Base-by-base conservation (phyloP, 208 protist species). In the Crithidia expoeki region DNA sequence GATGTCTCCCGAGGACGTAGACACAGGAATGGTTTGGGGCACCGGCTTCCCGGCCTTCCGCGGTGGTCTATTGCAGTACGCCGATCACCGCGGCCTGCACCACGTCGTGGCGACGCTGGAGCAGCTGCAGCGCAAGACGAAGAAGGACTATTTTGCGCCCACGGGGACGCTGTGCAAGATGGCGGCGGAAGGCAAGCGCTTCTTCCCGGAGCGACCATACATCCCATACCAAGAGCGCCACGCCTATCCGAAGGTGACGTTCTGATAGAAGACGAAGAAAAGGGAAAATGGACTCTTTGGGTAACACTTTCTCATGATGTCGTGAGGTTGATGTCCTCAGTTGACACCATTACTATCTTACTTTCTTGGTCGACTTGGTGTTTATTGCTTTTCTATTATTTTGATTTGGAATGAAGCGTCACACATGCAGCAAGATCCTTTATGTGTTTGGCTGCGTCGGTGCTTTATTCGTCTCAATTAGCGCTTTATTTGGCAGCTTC, bases 1-100 rank as follows among this genome's bases (percentile, higher is more conserved):
- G 16, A 57, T 69, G 38, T 80, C 75, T 4, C 77, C 92, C 4
- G 83, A 92, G 68, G 89, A 94, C 60, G 85, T 94, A 28, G 92
- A 96, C 71, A 86, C 92, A 30, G 92, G 88, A 16, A 93, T 94
- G 89, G 83, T 96, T 57, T 96, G 86, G 71, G 92, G 92, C 52
- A 89, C 86, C 27, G 92, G 92, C 44, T 96, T 96, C 72, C 77
- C 92, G 7, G 79, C 92, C 32, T 94, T 90, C 75, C 80, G 89
- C 17, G 92, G 92, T n/a, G 92, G 92, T 10, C 76, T 94, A 6
- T 59, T 92, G 34, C 79, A 86, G 75, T 87, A 94, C 80, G 88
- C 88, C 44, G 92, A 95, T 46, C 81, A 92, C 69, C 80, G 80
- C 21, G 89, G 89, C 25, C 64, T 83, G 36, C 44, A 71, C 42